Evolutionary conservation across 2,329 filamentous ascomycete genomes (phyloP), one percentile per base, ranked within the genome.

Genomic region (Samsoniella hepiali): DNA sequence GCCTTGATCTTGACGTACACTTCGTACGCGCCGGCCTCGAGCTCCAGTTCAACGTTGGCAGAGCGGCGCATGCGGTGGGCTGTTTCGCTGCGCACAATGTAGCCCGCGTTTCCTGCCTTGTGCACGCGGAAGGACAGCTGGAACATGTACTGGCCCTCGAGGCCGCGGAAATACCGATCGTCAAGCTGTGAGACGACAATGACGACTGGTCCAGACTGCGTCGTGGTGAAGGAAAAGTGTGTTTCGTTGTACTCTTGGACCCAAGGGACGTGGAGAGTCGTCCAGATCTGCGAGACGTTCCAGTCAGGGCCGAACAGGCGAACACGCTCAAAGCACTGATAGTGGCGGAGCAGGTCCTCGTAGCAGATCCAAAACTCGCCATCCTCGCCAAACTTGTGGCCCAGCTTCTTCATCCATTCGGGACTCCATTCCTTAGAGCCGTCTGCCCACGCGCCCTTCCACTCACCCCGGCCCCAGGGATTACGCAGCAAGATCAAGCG

Each of bases 361-460:
- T 86, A 86, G 2, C 81, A 78, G 69, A 85, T 86, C 83, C 83
- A 85, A 65, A 85, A 86, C 53, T 82, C 85, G 31, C 90, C 90
- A 68, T 93, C 90, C 67, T 91, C 88, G 45, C 90, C 90, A 68
- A 93, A 93, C 49, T 84, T 86, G 72, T 93, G 90, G 53, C 83
- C 81, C 1, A 95, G 81, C 69, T 88, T 87, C 65, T 86, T 77
- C 75, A 94, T 87, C 84, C 89, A 91, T 68, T 93, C 88, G 0
- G 90, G 81, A 1, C 90, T 94, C 91, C 91, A 96, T 74, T 94
- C 88, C 69, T 91, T 90, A 7, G 89, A 91, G 0, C 91, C 91
- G 70, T 95, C 91, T 3, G 80, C 81, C 91, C 91, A 95, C 1
- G 90, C 81, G 1, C 91, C 91, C 36, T 85, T 89, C 91, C 91